A percentile compares a stretch with the other conserved stretches of the same genome.
Conservation (phyloP, 129 eudicot species). For the Centella asiatica region DNA sequence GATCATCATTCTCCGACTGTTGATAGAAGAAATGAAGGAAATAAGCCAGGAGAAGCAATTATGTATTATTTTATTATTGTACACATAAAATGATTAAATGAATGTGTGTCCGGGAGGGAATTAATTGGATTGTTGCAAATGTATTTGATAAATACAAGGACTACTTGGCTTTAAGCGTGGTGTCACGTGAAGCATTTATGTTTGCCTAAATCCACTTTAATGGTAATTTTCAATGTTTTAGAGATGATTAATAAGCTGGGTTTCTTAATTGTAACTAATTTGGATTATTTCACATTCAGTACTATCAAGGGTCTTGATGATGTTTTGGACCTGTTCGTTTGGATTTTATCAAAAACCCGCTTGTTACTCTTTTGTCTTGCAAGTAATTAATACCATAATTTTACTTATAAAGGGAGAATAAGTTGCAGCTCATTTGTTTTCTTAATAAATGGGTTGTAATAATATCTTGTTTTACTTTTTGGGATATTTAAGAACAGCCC, state of each 20-base stretch:
- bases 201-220: constrained; percentile 25
- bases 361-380: not conserved
- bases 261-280: not conserved
- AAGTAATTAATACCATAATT: not conserved
- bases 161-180: constrained; percentile 40
- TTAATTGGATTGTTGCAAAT: constrained; percentile 32
- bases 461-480: no score
- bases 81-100: constrained; percentile 24
- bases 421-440: no score
- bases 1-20: no score
- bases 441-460: no score
- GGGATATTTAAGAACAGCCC: no score
- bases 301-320: not conserved
- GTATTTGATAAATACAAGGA: constrained; percentile 58
- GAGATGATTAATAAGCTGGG: constrained; percentile 12
- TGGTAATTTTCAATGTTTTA: constrained; percentile 17
- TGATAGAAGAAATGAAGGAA: no score
- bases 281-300: not conserved
- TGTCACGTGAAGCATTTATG: constrained; percentile 27
- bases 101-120: constrained; percentile 46
- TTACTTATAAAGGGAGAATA: no score
- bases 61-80: constrained; percentile 14
- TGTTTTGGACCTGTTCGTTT: not conserved
- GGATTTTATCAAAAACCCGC: not conserved
- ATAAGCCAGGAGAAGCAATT: no score